A percentile compares a stretch with the other conserved stretches of the same genome.
Evolutionary conservation across 495 filamentous ascomycete genomes (phyloP).

Genomic region (Penicillium angulare): DNA sequence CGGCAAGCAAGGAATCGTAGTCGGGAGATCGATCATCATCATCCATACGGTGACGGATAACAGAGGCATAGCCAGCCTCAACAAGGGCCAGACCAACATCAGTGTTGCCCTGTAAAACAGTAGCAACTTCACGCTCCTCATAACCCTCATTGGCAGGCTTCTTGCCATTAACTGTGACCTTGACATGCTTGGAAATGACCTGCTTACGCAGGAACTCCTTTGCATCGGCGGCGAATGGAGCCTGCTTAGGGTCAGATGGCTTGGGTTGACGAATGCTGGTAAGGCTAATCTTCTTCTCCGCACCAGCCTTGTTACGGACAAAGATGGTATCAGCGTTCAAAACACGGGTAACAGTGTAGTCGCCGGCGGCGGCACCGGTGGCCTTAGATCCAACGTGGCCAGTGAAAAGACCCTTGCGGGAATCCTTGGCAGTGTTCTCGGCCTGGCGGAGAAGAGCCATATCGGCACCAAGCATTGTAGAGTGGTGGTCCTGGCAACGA

Average conservation of each 20-base stretch:
- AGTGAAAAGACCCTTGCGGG: slow-evolving; percentile 73
- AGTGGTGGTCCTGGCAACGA: slow-evolving; percentile 91
- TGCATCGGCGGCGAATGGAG: slow-evolving; percentile 85
- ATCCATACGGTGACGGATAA: slow-evolving; percentile 89
- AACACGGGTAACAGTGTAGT: slow-evolving; percentile 81
- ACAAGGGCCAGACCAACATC: slow-evolving; percentile 84
- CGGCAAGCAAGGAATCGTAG: slow-evolving; percentile 88
- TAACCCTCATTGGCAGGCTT: slow-evolving; percentile 86
- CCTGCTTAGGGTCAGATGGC: slow-evolving; percentile 73
- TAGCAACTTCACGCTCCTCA: slow-evolving; percentile 92
- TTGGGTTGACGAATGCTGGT: slow-evolving; percentile 93
- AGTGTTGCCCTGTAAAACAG: slow-evolving; percentile 76
- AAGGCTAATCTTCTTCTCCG: slow-evolving; percentile 85
- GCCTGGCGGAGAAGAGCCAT: slow-evolving; percentile 86
- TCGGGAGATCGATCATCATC: slow-evolving; percentile 89
- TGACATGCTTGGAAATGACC: slow-evolving; percentile 92
- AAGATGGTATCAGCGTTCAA: slow-evolving; percentile 87
- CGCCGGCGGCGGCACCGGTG: slow-evolving; percentile 55
- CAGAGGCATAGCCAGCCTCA: slow-evolving; percentile 87
- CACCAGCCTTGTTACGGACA: slow-evolving; percentile 75
- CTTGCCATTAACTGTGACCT: slow-evolving; percentile 83
- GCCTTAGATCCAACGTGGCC: slow-evolving; percentile 64
- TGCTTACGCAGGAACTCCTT: slow-evolving; percentile 95
- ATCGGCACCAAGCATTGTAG: slow-evolving; percentile 76
- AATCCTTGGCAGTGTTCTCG: slow-evolving; percentile 78